These are phyloP conservation scores for Karstenula rhodostoma DNA, from an alignment of 2,329 filamentous ascomycete species.

Conservation along the genomic window DNA sequence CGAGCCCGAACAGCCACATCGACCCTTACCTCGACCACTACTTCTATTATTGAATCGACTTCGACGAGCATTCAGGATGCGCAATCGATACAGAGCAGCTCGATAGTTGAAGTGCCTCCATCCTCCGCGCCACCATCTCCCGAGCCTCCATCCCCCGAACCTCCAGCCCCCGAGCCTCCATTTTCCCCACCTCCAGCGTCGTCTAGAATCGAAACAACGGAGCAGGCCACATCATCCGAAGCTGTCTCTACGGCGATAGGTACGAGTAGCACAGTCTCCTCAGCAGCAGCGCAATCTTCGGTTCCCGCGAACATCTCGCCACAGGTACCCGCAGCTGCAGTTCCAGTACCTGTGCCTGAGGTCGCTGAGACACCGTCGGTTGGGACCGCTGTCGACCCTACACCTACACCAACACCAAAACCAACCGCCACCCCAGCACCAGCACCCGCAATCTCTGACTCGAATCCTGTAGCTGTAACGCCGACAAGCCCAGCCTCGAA, in stretches of 20 bases:
- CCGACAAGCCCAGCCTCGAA: slow-evolving; percentile 41
- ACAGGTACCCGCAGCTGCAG: slow-evolving; percentile 25
- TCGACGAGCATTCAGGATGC: slow-evolving; percentile 31
- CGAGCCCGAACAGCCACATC: slow-evolving; percentile 43
- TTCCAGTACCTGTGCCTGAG: slow-evolving; percentile 16
- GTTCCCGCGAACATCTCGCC: slow-evolving; percentile 32
- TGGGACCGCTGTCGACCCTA: slow-evolving; percentile 13
- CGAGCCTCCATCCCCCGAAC: too few relatives aligned
- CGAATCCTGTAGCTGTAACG: slow-evolving; percentile 34
- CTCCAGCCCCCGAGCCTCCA: too few relatives aligned
- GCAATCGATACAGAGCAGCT: slow-evolving; percentile 34
- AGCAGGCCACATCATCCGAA: slow-evolving; percentile 30
- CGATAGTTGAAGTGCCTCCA: slow-evolving; percentile 22
- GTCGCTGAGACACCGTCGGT: slow-evolving; percentile 13
- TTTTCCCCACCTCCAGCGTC: slow-evolving; percentile 26
- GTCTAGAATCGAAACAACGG: slow-evolving; percentile 25
- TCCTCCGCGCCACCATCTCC: slow-evolving; percentile 8
- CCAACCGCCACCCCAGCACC: slow-evolving; percentile 26
- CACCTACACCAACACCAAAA: slow-evolving; percentile 23
- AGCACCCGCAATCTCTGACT: slow-evolving; percentile 46
- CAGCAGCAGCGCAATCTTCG: slow-evolving; percentile 31
- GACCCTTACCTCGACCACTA: slow-evolving; percentile 25
- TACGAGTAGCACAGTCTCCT: slow-evolving; percentile 44
- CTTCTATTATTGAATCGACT: slow-evolving; percentile 28
- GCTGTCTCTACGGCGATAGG: slow-evolving; percentile 43